Evolutionary conservation across 1,139 yeast genomes (phyloP).

Genomic region (Blastobotrys apis): DNA sequence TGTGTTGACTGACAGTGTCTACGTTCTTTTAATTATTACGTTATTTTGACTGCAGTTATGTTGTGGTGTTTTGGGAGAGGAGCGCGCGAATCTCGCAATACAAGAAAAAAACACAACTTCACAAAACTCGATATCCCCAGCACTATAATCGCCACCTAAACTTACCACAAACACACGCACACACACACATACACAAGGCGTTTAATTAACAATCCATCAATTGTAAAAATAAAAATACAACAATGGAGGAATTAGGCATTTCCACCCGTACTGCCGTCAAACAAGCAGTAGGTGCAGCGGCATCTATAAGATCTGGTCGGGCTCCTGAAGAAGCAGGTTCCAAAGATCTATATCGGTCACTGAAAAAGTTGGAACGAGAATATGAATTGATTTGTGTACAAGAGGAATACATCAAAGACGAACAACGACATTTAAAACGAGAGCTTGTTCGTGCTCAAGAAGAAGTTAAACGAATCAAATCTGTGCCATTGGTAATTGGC

Average conservation of each 20-base stretch:
- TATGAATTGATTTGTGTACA: slow-evolving; percentile 77
- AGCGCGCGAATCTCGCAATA: too few relatives aligned
- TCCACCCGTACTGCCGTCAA: slow-evolving; percentile 22
- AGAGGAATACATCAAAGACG: slow-evolving; percentile 96
- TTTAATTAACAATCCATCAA: too few relatives aligned
- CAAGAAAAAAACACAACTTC: too few relatives aligned
- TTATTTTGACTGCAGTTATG: too few relatives aligned
- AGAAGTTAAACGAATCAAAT: slow-evolving; percentile 94
- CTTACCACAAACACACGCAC: too few relatives aligned
- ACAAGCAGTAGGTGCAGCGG: slow-evolving; percentile 17
- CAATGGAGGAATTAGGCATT: slow-evolving; percentile 13
- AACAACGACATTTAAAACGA: slow-evolving; percentile 91
- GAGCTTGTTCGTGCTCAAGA: slow-evolving; percentile 96
- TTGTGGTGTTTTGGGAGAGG: too few relatives aligned
- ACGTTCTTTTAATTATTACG: too few relatives aligned
- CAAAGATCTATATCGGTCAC: slow-evolving; percentile 68
- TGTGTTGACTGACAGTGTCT: too few relatives aligned
- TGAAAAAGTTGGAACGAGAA: slow-evolving; percentile 86
- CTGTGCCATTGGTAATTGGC: slow-evolving; percentile 97
- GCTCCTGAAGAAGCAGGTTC: slow-evolving; percentile 4
- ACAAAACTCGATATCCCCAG: too few relatives aligned
- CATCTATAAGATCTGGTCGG: slow-evolving; percentile 3
- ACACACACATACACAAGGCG: too few relatives aligned
- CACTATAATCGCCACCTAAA: too few relatives aligned
- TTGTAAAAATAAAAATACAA: not conserved